phyloP scores from a whole-genome alignment of 2,329 filamentous ascomycete species.

The Pseudocercospora pini-densiflorae region DNA sequence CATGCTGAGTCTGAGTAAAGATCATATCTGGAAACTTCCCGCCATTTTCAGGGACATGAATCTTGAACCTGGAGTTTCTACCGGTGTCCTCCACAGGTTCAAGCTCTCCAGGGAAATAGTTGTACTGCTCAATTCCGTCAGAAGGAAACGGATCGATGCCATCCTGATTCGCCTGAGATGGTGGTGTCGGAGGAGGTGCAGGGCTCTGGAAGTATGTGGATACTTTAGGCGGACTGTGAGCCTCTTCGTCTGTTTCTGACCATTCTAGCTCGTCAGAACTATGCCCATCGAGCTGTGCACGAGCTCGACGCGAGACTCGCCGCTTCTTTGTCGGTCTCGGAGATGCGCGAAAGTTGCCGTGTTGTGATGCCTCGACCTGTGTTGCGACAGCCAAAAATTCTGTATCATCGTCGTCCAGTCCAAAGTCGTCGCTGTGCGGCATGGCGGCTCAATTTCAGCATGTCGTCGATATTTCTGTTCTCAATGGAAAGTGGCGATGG shows the following conservation, averaged over 20 bases:
- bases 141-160: conserved; percentile 14
- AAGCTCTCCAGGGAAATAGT: conserved; percentile 36
- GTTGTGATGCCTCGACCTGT: conserved; percentile 36
- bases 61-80: conserved; percentile 47
- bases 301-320: conserved; percentile 26
- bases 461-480: conserved; percentile 7
- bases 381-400: conserved; percentile 39
- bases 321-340: conserved; percentile 40
- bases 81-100: conserved; percentile 21
- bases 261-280: conserved; percentile 28
- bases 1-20: conserved; percentile 49
- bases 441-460: conserved; percentile 25
- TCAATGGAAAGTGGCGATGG: conserved; percentile 13
- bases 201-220: conserved; percentile 14
- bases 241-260: conserved; percentile 29
- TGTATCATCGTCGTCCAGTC: conserved; percentile 40
- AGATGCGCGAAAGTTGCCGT: conserved; percentile 38
- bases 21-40: conserved; percentile 48
- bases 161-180: conserved; percentile 13
- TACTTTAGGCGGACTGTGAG: conserved; percentile 23
- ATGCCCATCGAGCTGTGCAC: conserved; percentile 32
- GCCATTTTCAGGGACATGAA: conserved; percentile 48
- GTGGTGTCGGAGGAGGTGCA: conserved; percentile 6
- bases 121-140: conserved; percentile 28
- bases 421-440: conserved; percentile 40